Evolutionary conservation across 768 basidiomycete species (phyloP), one percentile per base, ranked within the genome.

Genomic region (Strobilomyces echinocephalus): DNA sequence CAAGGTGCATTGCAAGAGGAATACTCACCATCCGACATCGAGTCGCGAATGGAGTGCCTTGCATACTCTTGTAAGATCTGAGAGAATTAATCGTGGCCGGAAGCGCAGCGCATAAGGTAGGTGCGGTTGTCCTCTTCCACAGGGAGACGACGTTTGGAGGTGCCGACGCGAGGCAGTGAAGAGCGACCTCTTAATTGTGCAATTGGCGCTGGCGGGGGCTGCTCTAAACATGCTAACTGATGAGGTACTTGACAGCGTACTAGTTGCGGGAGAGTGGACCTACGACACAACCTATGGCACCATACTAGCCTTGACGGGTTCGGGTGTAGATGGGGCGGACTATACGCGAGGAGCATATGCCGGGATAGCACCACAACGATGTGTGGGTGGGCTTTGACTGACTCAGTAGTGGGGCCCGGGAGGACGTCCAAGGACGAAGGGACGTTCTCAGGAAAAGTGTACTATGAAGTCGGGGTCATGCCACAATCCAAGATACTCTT

Each of bases 201-300:
- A 92, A 77, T 52, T 83, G 81, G 45, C 85, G 81, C 58, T 84
- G 85, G 45, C 85, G 81, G 28, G 76, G 67, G 45, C 69, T 52
- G 18, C 58, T 72, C 57, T 76, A 72, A 51, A 69, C 71, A 26
- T 70, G 72, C 6, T 77, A 72, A 63, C 81, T 83, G 36, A 83
- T 76, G 47, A 94, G 84, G 68, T 93, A 97, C 74, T 98, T 97
- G 63, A 98, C 93, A 54, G 94, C 93, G 70, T 82, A 93, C n/a
- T n/a, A n/a, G 51, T 83, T 85, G 59, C 74, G 73, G n/a, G 69
- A 72, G 43, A 76, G 73, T 35, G 75, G 71, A 60, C 79, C 88
- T 54, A 88, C 76, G 24, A 91, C 95, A 52, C 89, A 87, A 70
- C 95, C 97, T 11, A 97, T 95, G 61, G 93, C 85, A 50, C 95